Percentiles rank a stretch among this genome's conserved stretches.
These are phyloP conservation scores for Centrapalus pauciflorus DNA, from an alignment of 129 eudicot genomes.

Conservation along the genomic window DNA sequence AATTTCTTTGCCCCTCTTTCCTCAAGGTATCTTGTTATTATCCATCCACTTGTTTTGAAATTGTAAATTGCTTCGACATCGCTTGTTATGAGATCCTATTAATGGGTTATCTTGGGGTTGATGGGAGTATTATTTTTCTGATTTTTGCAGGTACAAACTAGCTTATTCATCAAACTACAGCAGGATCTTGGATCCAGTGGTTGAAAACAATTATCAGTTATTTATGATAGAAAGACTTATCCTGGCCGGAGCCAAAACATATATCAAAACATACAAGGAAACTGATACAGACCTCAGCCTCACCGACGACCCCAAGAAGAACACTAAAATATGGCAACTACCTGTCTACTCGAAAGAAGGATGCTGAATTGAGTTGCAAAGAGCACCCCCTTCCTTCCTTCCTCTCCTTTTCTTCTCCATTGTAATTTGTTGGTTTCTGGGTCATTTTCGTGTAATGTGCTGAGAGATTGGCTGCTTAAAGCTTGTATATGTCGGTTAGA, in stretches of 20 bases:
- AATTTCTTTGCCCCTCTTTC: constrained; percentile 87
- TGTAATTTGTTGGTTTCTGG: constrained; percentile 13
- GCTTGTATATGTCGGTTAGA: constrained; percentile 21
- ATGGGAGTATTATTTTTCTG: background rate
- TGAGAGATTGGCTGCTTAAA: background rate
- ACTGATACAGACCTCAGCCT: constrained; percentile 73
- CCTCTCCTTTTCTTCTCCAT: background rate
- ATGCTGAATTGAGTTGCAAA: constrained; percentile 37
- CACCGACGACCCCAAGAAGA: constrained; percentile 95
- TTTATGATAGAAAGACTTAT: constrained; percentile 94
- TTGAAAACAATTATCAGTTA: constrained; percentile 85
- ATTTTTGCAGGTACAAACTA: constrained; percentile 64
- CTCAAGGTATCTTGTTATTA: constrained; percentile 38
- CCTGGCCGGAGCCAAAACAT: constrained; percentile 69
- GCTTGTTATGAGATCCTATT: background rate
- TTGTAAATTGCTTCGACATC: background rate
- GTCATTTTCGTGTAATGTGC: background rate
- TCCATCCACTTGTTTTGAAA: background rate
- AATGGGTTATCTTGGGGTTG: too few species aligned
- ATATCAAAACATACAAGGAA: constrained; percentile 70
- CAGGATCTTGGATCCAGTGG: constrained; percentile 56
- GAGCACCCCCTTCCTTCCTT: background rate
- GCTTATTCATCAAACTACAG: constrained; percentile 90
- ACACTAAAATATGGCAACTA: constrained; percentile 69
- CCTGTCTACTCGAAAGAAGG: constrained; percentile 67